Evolutionary conservation across 805 yeast species (phyloP), one percentile per base, ranked within the genome.

Genomic region (Lachancea sp.): DNA sequence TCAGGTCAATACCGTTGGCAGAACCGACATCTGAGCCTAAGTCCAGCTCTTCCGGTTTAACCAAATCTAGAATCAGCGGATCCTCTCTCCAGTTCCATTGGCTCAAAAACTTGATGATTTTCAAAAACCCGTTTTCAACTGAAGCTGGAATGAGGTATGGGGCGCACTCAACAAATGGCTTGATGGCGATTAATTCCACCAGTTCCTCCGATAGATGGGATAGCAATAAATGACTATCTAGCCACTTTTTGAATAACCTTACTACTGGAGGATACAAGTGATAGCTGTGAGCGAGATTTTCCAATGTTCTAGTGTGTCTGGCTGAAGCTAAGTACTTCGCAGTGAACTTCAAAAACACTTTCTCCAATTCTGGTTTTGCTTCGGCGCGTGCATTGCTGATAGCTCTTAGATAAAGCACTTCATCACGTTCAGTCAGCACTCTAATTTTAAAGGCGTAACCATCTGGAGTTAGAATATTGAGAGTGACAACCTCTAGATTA

Each of bases 11-110:
- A 11, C 55, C 65, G 15, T 56, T 58, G 36, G 59, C 60, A 16
- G 50, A 34, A 39, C 52, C 54, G 2, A 48, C 42, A 21, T 47
- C 56, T 20, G 49, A 45, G 2, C 50, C 42, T 25, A 59, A 65
- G 18, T 63, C 69, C 6, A 67, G 64, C 40, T 63, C 60, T 8
- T 58, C 55, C 45, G 75, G 74, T 42, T 70, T 78, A 11, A 81
- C 78, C 49, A 86, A 64, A 54, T 92, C 97, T 45, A 92, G 64
- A 40, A 89, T 75, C 45, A 92, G 64, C 1, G 96, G 83, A 34
- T 82, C 87, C 47, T 84, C 94, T 52, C 77, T 82, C 98, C 98
- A 92, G 60, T 92, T 88, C 98, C 98, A 92, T 31, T 64, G 64
- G 19, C 95, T 72, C 33, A 92, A 60, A 52, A 82, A 84, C 34